Evolutionary conservation across 2,329 filamentous ascomycete species (phyloP).

Genomic region (Pestalotiopsis sp.): DNA sequence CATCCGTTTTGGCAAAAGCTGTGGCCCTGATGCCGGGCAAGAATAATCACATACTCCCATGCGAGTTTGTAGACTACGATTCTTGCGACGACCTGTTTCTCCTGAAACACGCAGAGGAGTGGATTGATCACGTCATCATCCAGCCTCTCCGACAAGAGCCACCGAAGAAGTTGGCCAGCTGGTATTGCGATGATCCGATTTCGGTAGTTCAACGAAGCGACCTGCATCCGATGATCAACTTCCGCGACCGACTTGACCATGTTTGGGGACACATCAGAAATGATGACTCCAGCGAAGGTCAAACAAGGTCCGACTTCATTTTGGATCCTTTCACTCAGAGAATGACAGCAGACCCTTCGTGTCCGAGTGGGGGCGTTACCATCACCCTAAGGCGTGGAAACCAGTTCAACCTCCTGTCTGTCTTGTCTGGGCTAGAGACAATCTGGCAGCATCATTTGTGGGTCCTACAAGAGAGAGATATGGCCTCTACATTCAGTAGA

Average conservation of each 20-base stretch:
- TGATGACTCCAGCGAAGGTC: slow-evolving; percentile 18
- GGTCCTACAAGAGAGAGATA: no score
- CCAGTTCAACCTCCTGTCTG: no score
- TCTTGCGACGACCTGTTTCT: slow-evolving; percentile 41
- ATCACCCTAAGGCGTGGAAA: fast-evolving
- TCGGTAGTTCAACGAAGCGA: slow-evolving; percentile 30
- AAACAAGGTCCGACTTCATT: slow-evolving; percentile 85
- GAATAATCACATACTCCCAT: slow-evolving; percentile 34
- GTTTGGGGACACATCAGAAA: slow-evolving; percentile 46
- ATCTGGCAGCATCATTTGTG: no score
- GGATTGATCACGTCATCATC: slow-evolving; percentile 53
- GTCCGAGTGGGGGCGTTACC: no score
- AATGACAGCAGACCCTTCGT: no score
- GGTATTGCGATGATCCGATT: slow-evolving; percentile 46
- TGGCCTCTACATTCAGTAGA: no score
- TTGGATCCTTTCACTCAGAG: slow-evolving; percentile 69
- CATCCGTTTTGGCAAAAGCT: no score
- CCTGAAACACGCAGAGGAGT: slow-evolving; percentile 38
- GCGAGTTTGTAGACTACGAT: slow-evolving; percentile 44
- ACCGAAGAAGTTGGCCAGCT: no score
- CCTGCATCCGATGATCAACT: slow-evolving; percentile 28
- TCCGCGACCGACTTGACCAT: slow-evolving; percentile 50
- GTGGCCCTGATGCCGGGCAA: neutral
- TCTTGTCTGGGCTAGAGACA: no score
- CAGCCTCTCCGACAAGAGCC: no score